A percentile compares a stretch with the other conserved stretches of the same genome.
phyloP scores from a whole-genome alignment of 2,329 filamentous ascomycete genomes.

The Fusarium stilboides region DNA sequence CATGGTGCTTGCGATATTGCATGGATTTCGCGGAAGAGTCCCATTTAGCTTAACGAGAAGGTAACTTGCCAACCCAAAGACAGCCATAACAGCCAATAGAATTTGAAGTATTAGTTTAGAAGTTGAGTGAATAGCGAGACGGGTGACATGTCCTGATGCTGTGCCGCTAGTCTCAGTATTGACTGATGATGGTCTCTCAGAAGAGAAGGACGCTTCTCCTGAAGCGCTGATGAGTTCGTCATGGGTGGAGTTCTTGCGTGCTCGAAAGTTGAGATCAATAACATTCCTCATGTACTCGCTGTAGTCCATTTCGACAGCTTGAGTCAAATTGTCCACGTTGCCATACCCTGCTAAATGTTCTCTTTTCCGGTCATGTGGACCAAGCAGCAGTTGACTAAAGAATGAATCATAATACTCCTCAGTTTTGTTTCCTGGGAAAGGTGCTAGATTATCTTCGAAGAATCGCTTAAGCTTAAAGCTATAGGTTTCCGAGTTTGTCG shows the following conservation, averaged over 20 bases:
- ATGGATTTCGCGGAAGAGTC: neutral
- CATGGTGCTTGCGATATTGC: neutral
- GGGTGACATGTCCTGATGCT: neutral
- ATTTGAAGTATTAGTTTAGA: neutral
- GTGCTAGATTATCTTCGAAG: neutral
- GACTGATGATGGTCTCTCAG: neutral
- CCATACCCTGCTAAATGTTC: neutral
- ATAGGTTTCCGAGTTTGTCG: no score
- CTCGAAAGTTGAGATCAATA: neutral
- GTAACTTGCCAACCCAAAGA: neutral
- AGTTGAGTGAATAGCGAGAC: neutral
- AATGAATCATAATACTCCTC: neutral
- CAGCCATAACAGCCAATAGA: fast-evolving
- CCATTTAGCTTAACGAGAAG: neutral
- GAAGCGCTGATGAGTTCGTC: no score
- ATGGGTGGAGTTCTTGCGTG: neutral
- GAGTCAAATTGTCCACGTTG: neutral
- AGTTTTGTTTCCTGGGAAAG: neutral
- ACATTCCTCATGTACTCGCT: neutral
- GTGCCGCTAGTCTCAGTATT: neutral
- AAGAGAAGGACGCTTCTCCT: no score
- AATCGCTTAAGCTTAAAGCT: neutral
- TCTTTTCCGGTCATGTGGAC: neutral
- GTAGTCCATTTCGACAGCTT: neutral
- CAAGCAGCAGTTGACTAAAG: neutral